phyloP scores from a whole-genome alignment of 1,284 basidiomycete genomes.

The Mixia osmundae region DNA sequence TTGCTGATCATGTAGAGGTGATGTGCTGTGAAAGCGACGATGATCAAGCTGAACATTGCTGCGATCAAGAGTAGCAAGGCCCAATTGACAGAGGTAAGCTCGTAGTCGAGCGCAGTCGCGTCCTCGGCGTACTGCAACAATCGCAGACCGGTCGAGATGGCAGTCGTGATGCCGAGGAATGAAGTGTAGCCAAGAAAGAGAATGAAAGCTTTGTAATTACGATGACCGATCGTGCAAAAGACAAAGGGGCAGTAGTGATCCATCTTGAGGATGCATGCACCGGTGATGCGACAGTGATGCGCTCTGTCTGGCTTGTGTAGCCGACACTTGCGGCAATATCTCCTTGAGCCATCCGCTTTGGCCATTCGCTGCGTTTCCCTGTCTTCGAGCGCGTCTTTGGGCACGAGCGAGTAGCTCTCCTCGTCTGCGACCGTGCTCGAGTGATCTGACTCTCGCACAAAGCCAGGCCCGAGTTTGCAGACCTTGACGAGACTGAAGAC shows the following conservation, averaged over 20 bases:
- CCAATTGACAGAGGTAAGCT: constrained; percentile 6
- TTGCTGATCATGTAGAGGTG: constrained; percentile 6
- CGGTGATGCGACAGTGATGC: constrained; percentile 7
- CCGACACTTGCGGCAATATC: too few species aligned
- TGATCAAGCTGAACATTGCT: constrained; percentile 6
- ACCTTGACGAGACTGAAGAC: too few species aligned
- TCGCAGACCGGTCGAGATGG: not conserved
- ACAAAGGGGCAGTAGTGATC: constrained; percentile 8
- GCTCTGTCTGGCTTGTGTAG: not conserved
- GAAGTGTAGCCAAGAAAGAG: constrained; percentile 7
- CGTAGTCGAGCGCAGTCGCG: constrained; percentile 1
- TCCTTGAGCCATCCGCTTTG: too few species aligned
- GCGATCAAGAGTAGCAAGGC: constrained; percentile 7
- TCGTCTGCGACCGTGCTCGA: too few species aligned
- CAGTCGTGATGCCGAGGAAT: not conserved
- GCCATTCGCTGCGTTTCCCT: too few species aligned
- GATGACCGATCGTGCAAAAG: constrained; percentile 1
- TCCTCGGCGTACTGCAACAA: not conserved
- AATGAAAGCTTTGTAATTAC: constrained; percentile 8
- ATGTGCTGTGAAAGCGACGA: constrained; percentile 5
- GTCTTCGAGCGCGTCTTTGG: too few species aligned
- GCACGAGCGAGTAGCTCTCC: too few species aligned
- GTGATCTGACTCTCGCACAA: too few species aligned
- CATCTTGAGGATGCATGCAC: constrained; percentile 7
- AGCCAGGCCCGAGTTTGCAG: too few species aligned